Percentiles rank a stretch among this genome's conserved stretches.
Evolutionary conservation across 2,329 filamentous ascomycete genomes (phyloP).

Genomic region (Ophiocordyceps australis): DNA sequence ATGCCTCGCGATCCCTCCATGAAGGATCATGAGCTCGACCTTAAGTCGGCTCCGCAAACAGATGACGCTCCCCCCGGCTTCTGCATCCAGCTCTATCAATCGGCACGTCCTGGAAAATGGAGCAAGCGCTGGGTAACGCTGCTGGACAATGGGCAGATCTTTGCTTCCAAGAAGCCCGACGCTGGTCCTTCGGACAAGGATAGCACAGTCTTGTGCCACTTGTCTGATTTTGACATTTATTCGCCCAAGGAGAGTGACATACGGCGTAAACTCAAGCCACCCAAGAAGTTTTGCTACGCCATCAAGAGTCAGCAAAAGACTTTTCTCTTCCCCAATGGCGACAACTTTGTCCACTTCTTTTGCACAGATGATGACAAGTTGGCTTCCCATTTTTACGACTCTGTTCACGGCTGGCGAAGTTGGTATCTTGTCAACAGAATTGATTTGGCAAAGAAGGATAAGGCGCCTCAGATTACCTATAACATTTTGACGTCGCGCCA

Average conservation of each 20-base stretch:
- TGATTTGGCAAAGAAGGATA: slow-evolving; percentile 24
- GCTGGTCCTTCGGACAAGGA: slow-evolving; percentile 46
- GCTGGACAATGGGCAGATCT: slow-evolving; percentile 52
- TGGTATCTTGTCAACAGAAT: slow-evolving; percentile 74
- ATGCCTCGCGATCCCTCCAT: slow-evolving; percentile 36
- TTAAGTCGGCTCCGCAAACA: slow-evolving; percentile 39
- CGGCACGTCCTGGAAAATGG: slow-evolving; percentile 72
- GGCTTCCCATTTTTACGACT: slow-evolving; percentile 51
- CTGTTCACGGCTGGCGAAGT: slow-evolving; percentile 69
- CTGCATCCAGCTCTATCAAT: slow-evolving; percentile 60
- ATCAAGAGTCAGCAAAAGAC: slow-evolving; percentile 87
- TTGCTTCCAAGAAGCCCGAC: slow-evolving; percentile 51
- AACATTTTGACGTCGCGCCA: background rate
- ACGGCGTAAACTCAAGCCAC: slow-evolving; percentile 57
- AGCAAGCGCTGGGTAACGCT: slow-evolving; percentile 68
- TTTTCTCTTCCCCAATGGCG: slow-evolving; percentile 61
- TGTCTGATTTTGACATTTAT: slow-evolving; percentile 90
- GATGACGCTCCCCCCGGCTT: slow-evolving; percentile 45
- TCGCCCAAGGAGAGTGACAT: slow-evolving; percentile 50
- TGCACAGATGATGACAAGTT: slow-evolving; percentile 52
- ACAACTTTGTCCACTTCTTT: slow-evolving; percentile 88
- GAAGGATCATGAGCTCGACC: slow-evolving; percentile 43
- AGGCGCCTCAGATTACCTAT: slow-evolving; percentile 4
- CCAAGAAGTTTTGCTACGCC: slow-evolving; percentile 71
- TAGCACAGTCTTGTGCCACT: slow-evolving; percentile 53